Base-by-base conservation (phyloP, 202 grass and related monocot genomes). In the Bolboschoenoplectus hybrid region DNA sequence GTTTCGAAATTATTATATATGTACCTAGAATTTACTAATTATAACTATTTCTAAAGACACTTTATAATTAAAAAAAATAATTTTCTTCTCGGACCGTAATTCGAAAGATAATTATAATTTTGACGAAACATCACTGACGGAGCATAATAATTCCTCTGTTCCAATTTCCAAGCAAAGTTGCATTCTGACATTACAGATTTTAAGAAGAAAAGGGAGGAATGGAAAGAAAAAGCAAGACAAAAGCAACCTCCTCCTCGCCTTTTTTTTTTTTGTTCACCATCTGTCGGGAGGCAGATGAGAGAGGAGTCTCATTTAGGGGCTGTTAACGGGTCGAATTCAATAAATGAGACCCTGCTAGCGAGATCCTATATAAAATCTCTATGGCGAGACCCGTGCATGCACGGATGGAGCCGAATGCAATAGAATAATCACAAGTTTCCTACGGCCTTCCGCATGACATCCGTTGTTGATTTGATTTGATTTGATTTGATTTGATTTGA, bases 121-220 rank as follows among this genome's bases (percentile, higher is more conserved):
- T 26, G 26, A 26, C 26, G 0, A 26, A 26, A 26, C 26, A 26
- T 26, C 26, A 26, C 26, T 26, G 26, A 26, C 26, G 26, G 26
- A 26, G 26, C 26, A 26, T 26, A 26, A 26, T 7, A 26, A 26
- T 70, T 70, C 67, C 39, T 44, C 67, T n/a, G 39, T 45, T 47
- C 69, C 16, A 72, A 72, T 13, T 45, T 47, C 69, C 16, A 72
- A 72, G 40, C 12, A 71, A 71, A 45, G 67, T n/a, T 45, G 41
- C 16, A 7, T 71, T 41, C 36, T 71, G 39, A 45, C 39, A 17
- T 20, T 46, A 45, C 46, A 38, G n/a, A 36, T 38, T 76, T 76
- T 55, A 38, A 36, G 73, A 76, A 47, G 9, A 65, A 52, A 49
- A 52, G 46, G 34, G 71, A 14, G 35, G 11, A 74, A 49, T 34